Evolutionary conservation across 306 rosid genomes (phyloP).

Genomic region (Betula pendula): DNA sequence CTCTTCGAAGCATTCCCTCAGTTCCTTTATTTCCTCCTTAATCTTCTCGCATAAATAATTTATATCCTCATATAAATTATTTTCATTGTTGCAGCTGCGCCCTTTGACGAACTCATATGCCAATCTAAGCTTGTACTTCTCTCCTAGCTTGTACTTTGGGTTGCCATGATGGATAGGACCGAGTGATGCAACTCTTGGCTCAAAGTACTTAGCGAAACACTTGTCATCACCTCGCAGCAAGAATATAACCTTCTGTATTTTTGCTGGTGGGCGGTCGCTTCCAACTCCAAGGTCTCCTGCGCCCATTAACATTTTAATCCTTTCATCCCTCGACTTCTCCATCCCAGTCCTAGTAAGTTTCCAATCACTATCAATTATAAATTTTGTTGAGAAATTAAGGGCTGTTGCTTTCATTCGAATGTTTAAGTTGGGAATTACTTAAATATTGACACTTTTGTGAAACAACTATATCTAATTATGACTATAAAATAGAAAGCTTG

Average conservation of each 20-base stretch:
- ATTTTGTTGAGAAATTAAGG: no score
- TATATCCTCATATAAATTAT: rapidly evolving
- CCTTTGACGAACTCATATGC: not conserved
- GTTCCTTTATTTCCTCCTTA: not conserved
- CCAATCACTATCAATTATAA: no score
- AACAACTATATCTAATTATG: no score
- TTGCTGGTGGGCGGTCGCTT: no score
- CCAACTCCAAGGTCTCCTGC: no score
- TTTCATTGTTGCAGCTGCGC: not conserved
- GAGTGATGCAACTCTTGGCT: conserved; percentile 17
- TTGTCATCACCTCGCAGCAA: not conserved
- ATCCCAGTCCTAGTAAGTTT: no score
- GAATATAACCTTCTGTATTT: conserved; percentile 23
- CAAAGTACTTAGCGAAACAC: not conserved
- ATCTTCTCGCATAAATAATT: not conserved
- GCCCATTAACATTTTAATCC: no score
- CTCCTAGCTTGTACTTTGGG: not conserved
- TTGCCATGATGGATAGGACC: conserved; percentile 30
- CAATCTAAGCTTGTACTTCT: conserved; percentile 15
- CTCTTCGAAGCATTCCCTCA: conserved; percentile 4
- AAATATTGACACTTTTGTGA: no score
- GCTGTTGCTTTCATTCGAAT: no score
- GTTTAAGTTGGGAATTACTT: no score
- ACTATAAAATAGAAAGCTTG: no score
- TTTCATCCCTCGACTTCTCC: no score